These are phyloP conservation scores for Penicillium antarcticum DNA, from an alignment of 495 filamentous ascomycete genomes.

Conservation along the genomic window DNA sequence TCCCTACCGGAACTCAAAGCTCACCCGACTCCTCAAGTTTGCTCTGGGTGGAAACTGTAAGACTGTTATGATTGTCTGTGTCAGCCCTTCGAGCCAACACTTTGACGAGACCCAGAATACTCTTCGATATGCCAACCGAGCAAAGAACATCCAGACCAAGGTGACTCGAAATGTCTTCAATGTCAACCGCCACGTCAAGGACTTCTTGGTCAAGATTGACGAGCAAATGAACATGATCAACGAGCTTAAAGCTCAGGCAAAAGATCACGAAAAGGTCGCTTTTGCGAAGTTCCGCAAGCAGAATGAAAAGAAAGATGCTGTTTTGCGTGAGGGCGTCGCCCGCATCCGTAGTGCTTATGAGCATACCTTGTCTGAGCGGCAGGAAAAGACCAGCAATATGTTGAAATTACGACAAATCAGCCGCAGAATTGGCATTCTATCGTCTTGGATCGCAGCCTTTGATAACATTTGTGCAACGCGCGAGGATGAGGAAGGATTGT, in stretches of 20 bases:
- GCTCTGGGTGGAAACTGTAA: constrained; percentile 96
- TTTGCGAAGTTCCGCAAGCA: constrained; percentile 90
- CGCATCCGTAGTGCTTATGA: constrained; percentile 83
- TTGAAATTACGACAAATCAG: constrained; percentile 82
- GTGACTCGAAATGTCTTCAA: constrained; percentile 98
- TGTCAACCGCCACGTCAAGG: constrained; percentile 98
- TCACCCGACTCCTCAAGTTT: constrained; percentile 95
- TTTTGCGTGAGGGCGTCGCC: constrained; percentile 76
- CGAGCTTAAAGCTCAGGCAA: constrained; percentile 87
- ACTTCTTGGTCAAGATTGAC: constrained; percentile 96
- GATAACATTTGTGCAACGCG: constrained; percentile 72
- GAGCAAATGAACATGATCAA: constrained; percentile 93
- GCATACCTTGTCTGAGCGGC: constrained; percentile 71
- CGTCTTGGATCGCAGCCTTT: constrained; percentile 90
- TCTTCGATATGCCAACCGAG: constrained; percentile 92
- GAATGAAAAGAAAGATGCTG: constrained; percentile 72
- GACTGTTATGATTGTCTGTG: constrained; percentile 99
- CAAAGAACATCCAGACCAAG: constrained; percentile 99
- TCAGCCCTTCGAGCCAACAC: constrained; percentile 93
- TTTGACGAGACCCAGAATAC: constrained; percentile 99
- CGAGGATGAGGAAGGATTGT: constrained; percentile 63
- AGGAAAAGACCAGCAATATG: constrained; percentile 75
- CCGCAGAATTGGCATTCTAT: constrained; percentile 76
- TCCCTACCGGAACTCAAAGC: constrained; percentile 95
- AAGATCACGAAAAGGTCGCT: constrained; percentile 79